phyloP scores from a whole-genome alignment of 352 stramenopile species.

The Phytophthora sp. region DNA sequence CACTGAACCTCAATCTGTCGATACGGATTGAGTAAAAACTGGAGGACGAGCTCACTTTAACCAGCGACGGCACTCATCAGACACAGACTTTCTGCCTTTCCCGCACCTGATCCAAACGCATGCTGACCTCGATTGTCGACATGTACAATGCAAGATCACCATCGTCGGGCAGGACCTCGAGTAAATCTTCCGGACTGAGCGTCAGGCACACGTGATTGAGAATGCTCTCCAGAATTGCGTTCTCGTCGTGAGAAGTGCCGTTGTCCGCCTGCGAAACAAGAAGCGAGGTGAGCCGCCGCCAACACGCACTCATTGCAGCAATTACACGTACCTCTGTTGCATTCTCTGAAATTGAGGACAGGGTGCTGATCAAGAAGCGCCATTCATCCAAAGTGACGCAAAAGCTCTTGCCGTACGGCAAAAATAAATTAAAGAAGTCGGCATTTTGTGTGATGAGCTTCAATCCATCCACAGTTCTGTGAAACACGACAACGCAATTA shows the following conservation, averaged over 20 bases:
- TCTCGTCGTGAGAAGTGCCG: conserved; percentile 33
- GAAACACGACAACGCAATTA: conserved; percentile 14
- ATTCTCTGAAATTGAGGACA: conserved; percentile 53
- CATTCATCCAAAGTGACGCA: conserved; percentile 78
- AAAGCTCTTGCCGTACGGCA: conserved; percentile 78
- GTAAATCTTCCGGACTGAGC: conserved; percentile 74
- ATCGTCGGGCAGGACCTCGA: conserved; percentile 81
- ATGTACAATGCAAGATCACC: conserved; percentile 79
- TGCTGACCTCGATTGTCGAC: conserved; percentile 70
- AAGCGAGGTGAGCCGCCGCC: conserved; percentile 3
- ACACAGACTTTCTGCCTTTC: conserved; percentile 36
- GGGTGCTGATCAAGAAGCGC: conserved; percentile 72
- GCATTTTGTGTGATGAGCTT: conserved; percentile 57
- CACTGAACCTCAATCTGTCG: conserved; percentile 19
- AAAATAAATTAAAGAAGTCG: conserved; percentile 66
- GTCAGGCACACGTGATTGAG: conserved; percentile 75
- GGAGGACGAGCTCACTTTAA: conserved; percentile 4
- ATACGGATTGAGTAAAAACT: conserved; percentile 29
- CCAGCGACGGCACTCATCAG: conserved; percentile 25
- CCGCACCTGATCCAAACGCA: conserved; percentile 52
- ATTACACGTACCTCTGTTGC: conserved; percentile 42
- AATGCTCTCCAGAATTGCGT: conserved; percentile 62
- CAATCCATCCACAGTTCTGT: conserved; percentile 59
- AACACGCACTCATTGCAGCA: background rate
- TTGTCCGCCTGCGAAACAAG: conserved; percentile 8